A percentile compares a stretch with the other conserved stretches of the same genome.
Conservation (phyloP, 2,329 filamentous ascomycete genomes). For the Mycocentrospora acerina region DNA sequence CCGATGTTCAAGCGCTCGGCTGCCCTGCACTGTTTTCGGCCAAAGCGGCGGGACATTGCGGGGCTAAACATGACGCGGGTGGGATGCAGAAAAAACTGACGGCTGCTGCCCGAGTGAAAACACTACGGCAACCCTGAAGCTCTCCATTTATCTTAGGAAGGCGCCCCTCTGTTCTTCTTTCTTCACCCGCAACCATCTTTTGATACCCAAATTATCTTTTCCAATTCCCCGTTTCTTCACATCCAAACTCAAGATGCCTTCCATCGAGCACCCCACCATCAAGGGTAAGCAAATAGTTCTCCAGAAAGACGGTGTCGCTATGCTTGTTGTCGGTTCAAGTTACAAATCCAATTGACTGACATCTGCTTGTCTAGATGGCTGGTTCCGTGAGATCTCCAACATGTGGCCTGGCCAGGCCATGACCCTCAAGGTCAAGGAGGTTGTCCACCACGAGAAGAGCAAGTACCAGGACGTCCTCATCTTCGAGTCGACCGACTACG, state of each 20-base stretch:
- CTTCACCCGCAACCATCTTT: conserved; percentile 8
- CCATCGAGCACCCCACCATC: conserved; percentile 74
- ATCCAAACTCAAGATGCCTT: conserved; percentile 57
- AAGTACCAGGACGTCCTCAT: conserved; percentile 98
- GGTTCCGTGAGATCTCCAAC: conserved; percentile 98
- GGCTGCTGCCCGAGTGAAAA: conserved; percentile 25
- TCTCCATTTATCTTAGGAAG: conserved; percentile 22
- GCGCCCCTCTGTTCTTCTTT: conserved; percentile 12
- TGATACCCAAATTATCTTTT: conserved; percentile 1
- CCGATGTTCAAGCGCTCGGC: conserved; percentile 6
- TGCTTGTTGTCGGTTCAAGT: too few relatives aligned
- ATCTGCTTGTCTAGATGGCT: conserved; percentile 73
- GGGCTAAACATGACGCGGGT: conserved; percentile 25
- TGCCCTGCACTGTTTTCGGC: too few relatives aligned
- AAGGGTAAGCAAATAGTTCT: conserved; percentile 64
- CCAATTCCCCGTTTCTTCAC: conserved; percentile 6
- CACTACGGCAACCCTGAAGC: conserved; percentile 20
- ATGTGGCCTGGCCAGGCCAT: conserved; percentile 99
- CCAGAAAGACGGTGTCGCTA: too few relatives aligned
- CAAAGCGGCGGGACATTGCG: conserved; percentile 15
- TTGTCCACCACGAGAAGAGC: conserved; percentile 98
- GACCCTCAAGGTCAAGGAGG: conserved; percentile 86
- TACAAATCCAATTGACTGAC: conserved; percentile 6
- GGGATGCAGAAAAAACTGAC: conserved; percentile 11
- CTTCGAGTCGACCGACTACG: conserved; percentile 97